Evolutionary conservation across 352 stramenopile species (phyloP), one percentile per base, ranked within the genome.

Genomic region (Globisporangium heterothallicum): DNA sequence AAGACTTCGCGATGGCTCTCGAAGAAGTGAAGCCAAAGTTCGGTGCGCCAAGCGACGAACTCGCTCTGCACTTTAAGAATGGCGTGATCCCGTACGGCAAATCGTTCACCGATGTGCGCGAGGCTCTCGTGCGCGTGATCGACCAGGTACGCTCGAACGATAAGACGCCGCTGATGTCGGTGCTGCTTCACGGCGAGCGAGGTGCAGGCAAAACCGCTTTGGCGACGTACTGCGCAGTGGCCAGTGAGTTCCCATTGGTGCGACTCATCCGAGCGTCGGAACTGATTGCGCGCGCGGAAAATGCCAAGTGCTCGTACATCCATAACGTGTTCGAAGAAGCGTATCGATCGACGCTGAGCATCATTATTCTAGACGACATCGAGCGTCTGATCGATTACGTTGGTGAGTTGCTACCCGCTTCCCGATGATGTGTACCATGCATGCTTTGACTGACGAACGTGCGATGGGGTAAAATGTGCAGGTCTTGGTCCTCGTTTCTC

Each of bases 311-410:
- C 55, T 82, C 84, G 56, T 86, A 86, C 70, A 97, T 98, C 48
- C 91, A 97, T 71, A 97, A 88, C 47, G 72, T 96, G 16, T 98
- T 98, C 56, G 85, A 98, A 61, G 97, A 99, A 73, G 96, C 96
- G 5, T 99, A 99, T 73, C 98, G 98, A 63, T 98, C 92, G 35
- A 86, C 96, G 1, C 76, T 99, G 10, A 98, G 95, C 19, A 91
- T 99, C 56, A 99, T 99, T 71, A 96, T 99, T 55, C 89, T 99
- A 41, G 97, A 99, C 73, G 97, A 99, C 69, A 97, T 99, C 59
- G 97, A 99, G 74, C 91, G 97, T 16, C 83, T 99, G 35, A 98
- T 99, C 68, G 97, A 99, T 66, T 99, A 92, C 48, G 83, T 92
- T 63, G 83, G 80, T 88, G 58, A 51, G 77, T 73, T 51, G 19